Conservation (phyloP, 116 monocot species). For the Thalassia testudinum region DNA sequence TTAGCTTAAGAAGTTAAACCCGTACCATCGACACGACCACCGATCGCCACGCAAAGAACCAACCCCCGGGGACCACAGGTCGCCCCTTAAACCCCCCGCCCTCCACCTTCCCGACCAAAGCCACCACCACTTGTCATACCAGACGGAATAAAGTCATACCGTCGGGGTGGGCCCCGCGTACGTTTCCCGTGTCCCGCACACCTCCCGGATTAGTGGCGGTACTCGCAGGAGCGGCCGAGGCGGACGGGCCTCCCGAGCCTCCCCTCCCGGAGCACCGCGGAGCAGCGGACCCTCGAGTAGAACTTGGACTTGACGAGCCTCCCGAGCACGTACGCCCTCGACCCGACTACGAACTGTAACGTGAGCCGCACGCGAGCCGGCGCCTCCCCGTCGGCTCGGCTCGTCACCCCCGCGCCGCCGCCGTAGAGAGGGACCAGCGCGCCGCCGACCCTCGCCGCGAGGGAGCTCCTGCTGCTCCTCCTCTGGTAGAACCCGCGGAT, state of each 20-base stretch:
- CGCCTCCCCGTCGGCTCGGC: constrained; percentile 8
- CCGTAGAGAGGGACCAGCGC: constrained; percentile 60
- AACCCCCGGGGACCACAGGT: no score
- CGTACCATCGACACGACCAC: no score
- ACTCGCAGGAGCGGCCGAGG: constrained; percentile 22
- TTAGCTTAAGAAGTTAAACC: no score
- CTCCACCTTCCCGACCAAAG: no score
- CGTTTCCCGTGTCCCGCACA: no score
- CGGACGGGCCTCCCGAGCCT: constrained; percentile 29
- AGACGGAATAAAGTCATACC: no score
- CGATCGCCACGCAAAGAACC: no score
- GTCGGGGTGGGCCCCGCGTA: no score
- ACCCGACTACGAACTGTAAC: constrained; percentile 38
- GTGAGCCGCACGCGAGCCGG: constrained; percentile 41
- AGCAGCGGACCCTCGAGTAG: constrained; percentile 47
- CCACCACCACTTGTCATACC: no score
- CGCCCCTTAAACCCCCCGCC: no score
- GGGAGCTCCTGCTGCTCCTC: constrained; percentile 41
- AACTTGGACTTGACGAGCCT: constrained; percentile 57
- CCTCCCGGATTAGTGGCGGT: constrained; percentile 10
- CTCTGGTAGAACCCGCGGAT: constrained; percentile 60
- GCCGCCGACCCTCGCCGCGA: constrained; percentile 25
- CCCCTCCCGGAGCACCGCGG: constrained; percentile 28
- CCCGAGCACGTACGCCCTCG: constrained; percentile 54
- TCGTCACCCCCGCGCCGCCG: constrained; percentile 35